Evolutionary conservation across 495 filamentous ascomycete genomes (phyloP), one percentile per base, ranked within the genome.

Genomic region (Daldinia childiae): DNA sequence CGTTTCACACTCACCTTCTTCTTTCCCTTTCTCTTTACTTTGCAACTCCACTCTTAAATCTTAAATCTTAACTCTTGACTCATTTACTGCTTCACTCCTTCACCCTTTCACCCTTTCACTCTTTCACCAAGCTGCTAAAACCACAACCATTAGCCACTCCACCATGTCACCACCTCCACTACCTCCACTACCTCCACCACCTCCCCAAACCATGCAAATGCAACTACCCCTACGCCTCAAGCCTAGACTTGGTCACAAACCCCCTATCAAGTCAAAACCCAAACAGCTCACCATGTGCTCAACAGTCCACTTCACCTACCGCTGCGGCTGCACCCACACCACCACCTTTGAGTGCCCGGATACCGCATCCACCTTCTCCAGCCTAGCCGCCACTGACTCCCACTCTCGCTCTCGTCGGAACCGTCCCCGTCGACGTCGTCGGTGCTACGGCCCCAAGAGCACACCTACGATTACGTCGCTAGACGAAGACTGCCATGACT

Each of bases 401-500:
- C 26, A 7, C 26, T 17, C 50, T 1, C 50, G 11, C 27, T 17
- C 27, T 3, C 12, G 17, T 6, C 54, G 27, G 19, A 11, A 19
- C 12, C 48, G 57, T 14, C 54, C 26, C 9, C 29, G 34, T 8
- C 34, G 36, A 27, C 55, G 45, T 27, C 41, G 45, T 27, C 58
- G 21, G 15, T 60, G 61, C 36, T 21, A 21, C 34, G 60, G 56
- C 3, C 36, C 30, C 30, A 19, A 29, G 17, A 29, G 1, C 2
- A 29, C 19, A 17, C 2, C 41, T 45, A 50, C 38, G 0, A 6
- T 6, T 6, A 69, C 75, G 1, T n/a, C 30, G 3, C 11, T 77
- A 14, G 61, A 69, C n/a, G 75, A 77, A 17, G 24, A 55, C 8
- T 77, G 75, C 34, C 30, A 71, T 21, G 67, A 71, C 64, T 77